These are phyloP conservation scores for Vitis hybrid DNA, from an alignment of 177 flowering plant genomes.

Conservation along the genomic window DNA sequence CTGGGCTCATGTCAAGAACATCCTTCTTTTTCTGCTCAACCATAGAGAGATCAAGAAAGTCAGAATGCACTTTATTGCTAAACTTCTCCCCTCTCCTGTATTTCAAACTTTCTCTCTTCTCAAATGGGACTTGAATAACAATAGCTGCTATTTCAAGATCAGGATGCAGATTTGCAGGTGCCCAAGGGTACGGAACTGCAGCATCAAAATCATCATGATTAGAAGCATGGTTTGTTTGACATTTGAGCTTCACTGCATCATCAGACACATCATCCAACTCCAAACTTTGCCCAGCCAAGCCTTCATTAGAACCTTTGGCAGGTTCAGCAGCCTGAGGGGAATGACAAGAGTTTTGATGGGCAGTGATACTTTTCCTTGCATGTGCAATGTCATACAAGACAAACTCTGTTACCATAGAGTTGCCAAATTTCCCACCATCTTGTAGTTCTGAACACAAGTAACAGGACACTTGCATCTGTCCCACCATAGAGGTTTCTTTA, in stretches of 20 bases:
- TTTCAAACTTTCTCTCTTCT: slow-evolving; percentile 70
- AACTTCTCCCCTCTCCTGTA: slow-evolving; percentile 39
- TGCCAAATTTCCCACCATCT: slow-evolving; percentile 38
- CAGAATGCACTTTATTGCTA: slow-evolving; percentile 15
- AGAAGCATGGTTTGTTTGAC: slow-evolving; percentile 25
- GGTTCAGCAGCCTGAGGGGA: slow-evolving; percentile 22
- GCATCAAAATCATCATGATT: slow-evolving; percentile 15
- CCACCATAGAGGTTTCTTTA: slow-evolving; percentile 57
- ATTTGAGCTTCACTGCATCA: slow-evolving; percentile 17
- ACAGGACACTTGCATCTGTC: slow-evolving; percentile 87
- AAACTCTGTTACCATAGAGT: slow-evolving; percentile 77
- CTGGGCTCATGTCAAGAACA: slow-evolving; percentile 8
- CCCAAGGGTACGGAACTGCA: slow-evolving; percentile 43
- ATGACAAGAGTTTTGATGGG: slow-evolving; percentile 26
- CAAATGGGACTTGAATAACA: slow-evolving; percentile 63
- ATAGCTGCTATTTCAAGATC: slow-evolving; percentile 76
- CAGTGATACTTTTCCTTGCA: slow-evolving; percentile 37
- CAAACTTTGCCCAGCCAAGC: slow-evolving; percentile 12
- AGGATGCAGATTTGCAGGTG: slow-evolving; percentile 52
- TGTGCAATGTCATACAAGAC: slow-evolving; percentile 73
- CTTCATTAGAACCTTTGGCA: slow-evolving; percentile 20
- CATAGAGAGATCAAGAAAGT: slow-evolving; percentile 28
- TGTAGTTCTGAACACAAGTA: slow-evolving; percentile 56
- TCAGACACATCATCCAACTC: slow-evolving; percentile 22
- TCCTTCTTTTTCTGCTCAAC: slow-evolving; percentile 29